Evolutionary conservation across 2,329 filamentous ascomycete species (phyloP).

Genomic region (Arachnomyces sp.): DNA sequence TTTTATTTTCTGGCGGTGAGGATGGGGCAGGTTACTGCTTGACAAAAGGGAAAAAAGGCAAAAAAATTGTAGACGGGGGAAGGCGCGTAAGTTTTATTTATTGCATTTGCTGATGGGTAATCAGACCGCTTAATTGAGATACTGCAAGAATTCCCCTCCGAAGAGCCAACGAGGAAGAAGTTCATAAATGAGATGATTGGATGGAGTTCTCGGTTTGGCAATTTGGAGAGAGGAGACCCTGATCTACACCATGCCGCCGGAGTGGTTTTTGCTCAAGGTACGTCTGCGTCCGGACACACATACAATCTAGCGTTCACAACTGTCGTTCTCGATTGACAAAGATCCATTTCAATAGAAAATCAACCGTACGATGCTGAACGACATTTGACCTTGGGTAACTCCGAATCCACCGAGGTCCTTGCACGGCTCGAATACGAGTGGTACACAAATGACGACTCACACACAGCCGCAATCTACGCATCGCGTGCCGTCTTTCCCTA

Average conservation of each 20-base stretch:
- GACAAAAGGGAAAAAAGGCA: too few relatives aligned
- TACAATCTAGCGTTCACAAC: neutral
- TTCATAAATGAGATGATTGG: constrained; percentile 79
- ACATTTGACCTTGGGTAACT: constrained; percentile 81
- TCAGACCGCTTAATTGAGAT: constrained; percentile 62
- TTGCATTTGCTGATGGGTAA: neutral
- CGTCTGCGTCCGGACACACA: constrained; percentile 7
- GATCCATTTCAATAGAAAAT: constrained; percentile 51
- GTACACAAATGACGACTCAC: constrained; percentile 83
- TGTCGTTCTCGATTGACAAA: constrained; percentile 3
- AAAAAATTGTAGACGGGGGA: neutral
- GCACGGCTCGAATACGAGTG: constrained; percentile 82
- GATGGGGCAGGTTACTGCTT: neutral
- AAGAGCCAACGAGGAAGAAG: constrained; percentile 87
- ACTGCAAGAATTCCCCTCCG: constrained; percentile 68
- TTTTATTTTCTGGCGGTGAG: neutral
- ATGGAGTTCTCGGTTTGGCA: constrained; percentile 81
- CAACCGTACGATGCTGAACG: constrained; percentile 89
- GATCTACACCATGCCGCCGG: constrained; percentile 92
- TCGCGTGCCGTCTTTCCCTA: constrained; percentile 85
- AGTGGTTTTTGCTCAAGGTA: constrained; percentile 73
- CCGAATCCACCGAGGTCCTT: constrained; percentile 74
- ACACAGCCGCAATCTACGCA: constrained; percentile 79
- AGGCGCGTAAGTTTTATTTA: constrained; percentile 3
- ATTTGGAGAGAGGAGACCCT: constrained; percentile 83